A percentile compares a stretch with the other conserved stretches of the same genome.
Evolutionary conservation across 148 eudicot genomes (phyloP).

Genomic region (Fallopia convolvulus): DNA sequence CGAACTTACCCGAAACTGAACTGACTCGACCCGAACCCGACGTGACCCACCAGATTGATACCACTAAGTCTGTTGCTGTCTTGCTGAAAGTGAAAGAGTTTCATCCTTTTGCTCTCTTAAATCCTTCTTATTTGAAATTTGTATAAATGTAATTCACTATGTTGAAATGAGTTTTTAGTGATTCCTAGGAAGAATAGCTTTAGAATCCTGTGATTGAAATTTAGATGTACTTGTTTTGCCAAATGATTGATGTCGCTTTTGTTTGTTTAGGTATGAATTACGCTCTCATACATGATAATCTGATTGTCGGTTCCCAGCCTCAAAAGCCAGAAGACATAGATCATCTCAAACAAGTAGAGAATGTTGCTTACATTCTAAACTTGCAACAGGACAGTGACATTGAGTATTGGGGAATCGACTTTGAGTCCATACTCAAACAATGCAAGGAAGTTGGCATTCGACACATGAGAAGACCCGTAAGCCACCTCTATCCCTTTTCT

Average conservation of each 20-base stretch:
- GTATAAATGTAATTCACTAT: background rate
- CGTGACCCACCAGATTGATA: no score
- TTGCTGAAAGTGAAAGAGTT: background rate
- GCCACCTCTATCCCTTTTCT: constrained; percentile 10
- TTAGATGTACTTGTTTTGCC: background rate
- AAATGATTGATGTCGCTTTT: constrained; percentile 9
- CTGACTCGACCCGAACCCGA: no score
- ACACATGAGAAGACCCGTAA: constrained; percentile 96
- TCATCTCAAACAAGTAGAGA: constrained; percentile 66
- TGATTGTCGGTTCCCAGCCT: constrained; percentile 97
- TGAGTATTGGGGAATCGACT: constrained; percentile 81
- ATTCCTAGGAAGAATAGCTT: background rate
- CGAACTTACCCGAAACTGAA: no score
- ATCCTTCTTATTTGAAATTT: background rate
- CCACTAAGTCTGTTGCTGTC: background rate
- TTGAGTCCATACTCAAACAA: constrained; percentile 44
- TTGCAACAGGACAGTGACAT: constrained; percentile 94
- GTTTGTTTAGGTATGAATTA: constrained; percentile 81
- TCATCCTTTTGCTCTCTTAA: background rate
- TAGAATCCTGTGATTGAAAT: background rate
- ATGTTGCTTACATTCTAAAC: constrained; percentile 74
- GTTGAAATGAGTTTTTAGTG: background rate
- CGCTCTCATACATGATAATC: constrained; percentile 56
- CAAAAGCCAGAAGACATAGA: constrained; percentile 88
- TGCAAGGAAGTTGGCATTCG: constrained; percentile 49